Conservation (phyloP, 441 rosid species). For the Lepidium campestre region DNA sequence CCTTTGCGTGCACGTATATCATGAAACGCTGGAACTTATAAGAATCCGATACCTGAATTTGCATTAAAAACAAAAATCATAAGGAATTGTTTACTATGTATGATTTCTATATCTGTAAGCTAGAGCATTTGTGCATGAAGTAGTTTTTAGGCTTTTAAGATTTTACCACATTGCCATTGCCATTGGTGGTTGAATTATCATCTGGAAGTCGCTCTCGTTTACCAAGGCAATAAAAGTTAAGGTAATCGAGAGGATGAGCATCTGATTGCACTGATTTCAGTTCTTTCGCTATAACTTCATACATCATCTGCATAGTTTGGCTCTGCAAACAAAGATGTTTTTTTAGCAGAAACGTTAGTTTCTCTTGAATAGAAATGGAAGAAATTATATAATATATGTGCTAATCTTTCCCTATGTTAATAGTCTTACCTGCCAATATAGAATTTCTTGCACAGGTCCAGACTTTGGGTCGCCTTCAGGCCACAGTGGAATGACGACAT, state of each 20-base stretch:
- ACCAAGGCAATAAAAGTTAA: constrained; percentile 89
- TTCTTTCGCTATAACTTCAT: constrained; percentile 47
- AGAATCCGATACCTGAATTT: constrained; percentile 61
- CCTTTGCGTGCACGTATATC: constrained; percentile 96
- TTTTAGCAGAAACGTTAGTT: constrained; percentile 9
- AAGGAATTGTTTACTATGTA: background rate
- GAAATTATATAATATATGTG: background rate
- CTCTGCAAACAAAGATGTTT: constrained; percentile 41
- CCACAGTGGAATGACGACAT: constrained; percentile 83
- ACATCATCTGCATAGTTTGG: constrained; percentile 95
- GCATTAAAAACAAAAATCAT: background rate
- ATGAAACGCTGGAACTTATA: constrained; percentile 54
- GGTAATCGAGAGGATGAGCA: constrained; percentile 77
- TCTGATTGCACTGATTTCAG: constrained; percentile 45
- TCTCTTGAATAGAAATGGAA: background rate
- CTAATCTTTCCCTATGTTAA: background rate
- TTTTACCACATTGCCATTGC: constrained; percentile 45
- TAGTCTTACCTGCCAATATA: constrained; percentile 73
- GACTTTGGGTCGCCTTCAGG: constrained; percentile 97
- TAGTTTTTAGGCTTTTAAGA: background rate
- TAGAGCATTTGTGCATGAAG: background rate
- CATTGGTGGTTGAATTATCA: constrained; percentile 29
- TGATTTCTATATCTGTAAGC: background rate
- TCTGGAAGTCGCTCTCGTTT: constrained; percentile 50
- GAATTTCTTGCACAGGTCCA: constrained; percentile 77